phyloP scores from a whole-genome alignment of 2,329 filamentous ascomycete species.

The Cladophialophora carrionii region DNA sequence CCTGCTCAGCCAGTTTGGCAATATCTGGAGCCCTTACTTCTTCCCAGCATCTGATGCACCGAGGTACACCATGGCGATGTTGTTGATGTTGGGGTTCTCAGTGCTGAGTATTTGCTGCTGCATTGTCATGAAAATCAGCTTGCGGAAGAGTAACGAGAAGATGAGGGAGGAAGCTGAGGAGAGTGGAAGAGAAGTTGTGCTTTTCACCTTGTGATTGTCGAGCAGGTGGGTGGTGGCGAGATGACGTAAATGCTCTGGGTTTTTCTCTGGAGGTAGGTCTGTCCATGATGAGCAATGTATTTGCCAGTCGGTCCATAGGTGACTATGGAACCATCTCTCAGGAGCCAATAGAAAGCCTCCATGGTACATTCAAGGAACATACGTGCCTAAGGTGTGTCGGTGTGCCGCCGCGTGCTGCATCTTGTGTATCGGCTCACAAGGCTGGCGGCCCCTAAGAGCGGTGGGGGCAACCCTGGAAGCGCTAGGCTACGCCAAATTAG shows the following conservation, averaged over 20 bases:
- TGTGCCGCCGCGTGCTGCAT: neutral
- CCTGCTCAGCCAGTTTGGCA: constrained; percentile 50
- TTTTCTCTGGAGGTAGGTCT: neutral
- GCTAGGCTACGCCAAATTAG: neutral
- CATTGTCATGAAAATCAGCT: neutral
- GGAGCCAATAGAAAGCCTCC: too few species aligned
- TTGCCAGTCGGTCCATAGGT: too few species aligned
- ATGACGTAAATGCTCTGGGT: neutral
- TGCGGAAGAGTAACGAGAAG: neutral
- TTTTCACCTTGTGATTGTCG: neutral
- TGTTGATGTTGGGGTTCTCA: constrained; percentile 9
- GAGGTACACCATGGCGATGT: constrained; percentile 11
- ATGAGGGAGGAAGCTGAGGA: neutral
- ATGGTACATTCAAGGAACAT: neutral
- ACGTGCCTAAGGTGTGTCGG: neutral
- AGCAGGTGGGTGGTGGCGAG: neutral
- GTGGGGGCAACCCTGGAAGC: neutral
- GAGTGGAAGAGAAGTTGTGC: neutral
- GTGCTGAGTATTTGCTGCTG: neutral
- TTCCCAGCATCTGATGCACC: constrained; percentile 13
- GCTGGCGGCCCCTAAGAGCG: neutral
- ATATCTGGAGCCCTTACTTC: constrained; percentile 55
- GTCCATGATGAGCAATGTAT: neutral
- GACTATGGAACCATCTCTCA: too few species aligned
- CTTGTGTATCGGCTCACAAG: neutral